Base-by-base conservation (phyloP, 345 rosid genomes). In the Hibiscus syriacus region DNA sequence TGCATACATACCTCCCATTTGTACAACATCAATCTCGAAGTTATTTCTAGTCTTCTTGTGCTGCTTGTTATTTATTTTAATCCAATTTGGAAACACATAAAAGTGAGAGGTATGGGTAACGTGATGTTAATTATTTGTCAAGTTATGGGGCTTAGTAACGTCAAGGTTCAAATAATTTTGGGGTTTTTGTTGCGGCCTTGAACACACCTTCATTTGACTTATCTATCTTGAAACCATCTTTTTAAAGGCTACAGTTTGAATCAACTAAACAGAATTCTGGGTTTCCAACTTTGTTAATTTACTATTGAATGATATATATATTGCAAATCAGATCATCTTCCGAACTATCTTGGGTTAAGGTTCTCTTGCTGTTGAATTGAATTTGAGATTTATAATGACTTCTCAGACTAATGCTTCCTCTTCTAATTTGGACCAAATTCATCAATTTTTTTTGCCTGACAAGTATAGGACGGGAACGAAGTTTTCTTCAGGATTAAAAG, bases 401-500 rank as follows among this genome's bases (percentile, higher is more conserved):
- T 23, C 14, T 70, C 0, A 6, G 34, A 25, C 41, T 25, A 41
- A 41, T 25, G 25, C 9, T n/a, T 23, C 12, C 23, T 72, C 14
- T 6, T 66, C 74, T 14, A 4, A 2, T 54, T 26, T 16, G 7
- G 54, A 26, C 34, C 16, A 45, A 64, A 9, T 53, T 49, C 17
- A 17, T 49, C n/a, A 49, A 17, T 17, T 62, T 23, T n/a, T 64
- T 38, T 38, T 0, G 14, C n/a, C 4, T 64, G 9, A 26, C 48
- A 34, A 26, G 14, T 2, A 25, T 72, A 92, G 97, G 96, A 90
- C 71, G 98, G 97, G 5, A 90, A 80, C 52, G 98, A 88, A 57
- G 95, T 92, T 0, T 87, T 90, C 79, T 92, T 92, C 70, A 90
- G 90, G 85, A 87, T 92, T 78, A 90, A 86, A 74, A 86, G 92